Conservation (phyloP, 306 rosid genomes). For the Gastrolobium bilobum region DNA sequence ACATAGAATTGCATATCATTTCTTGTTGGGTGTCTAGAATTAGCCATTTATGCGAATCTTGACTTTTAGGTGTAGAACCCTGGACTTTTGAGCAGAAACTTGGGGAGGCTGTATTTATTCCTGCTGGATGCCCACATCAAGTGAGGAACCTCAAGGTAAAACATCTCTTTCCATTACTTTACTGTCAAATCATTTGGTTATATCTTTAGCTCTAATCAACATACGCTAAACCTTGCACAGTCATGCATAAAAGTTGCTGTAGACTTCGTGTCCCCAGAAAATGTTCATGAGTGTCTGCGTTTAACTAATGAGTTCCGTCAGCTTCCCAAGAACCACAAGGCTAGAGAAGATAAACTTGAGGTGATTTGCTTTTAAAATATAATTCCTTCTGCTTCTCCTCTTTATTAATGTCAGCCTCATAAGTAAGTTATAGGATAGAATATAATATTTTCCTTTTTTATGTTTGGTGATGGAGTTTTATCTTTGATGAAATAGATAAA, state of each 20-base stretch:
- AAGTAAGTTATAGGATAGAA: constrained; percentile 20
- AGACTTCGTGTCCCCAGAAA: constrained; percentile 89
- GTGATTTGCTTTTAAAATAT: constrained; percentile 48
- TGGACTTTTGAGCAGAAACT: constrained; percentile 85
- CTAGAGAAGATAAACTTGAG: constrained; percentile 93
- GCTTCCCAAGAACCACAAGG: constrained; percentile 81
- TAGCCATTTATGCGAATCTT: constrained; percentile 17
- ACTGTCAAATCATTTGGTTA: constrained; percentile 10
- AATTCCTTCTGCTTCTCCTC: background rate
- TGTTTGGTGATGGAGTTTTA: constrained; percentile 23
- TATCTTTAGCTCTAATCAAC: constrained; percentile 12
- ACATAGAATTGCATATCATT: constrained; percentile 22
- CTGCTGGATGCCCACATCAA: constrained; percentile 97
- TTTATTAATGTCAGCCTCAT: constrained; percentile 17
- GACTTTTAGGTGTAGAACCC: constrained; percentile 69
- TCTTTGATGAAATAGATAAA: constrained; percentile 68
- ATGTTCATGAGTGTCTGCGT: constrained; percentile 76
- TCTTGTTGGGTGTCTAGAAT: constrained; percentile 14
- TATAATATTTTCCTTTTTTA: constrained; percentile 17
- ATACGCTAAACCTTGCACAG: constrained; percentile 54
- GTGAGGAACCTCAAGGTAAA: constrained; percentile 86
- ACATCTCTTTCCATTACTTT: constrained; percentile 20
- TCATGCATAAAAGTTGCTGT: constrained; percentile 90
- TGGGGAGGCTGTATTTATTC: constrained; percentile 91
- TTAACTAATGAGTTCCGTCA: constrained; percentile 74